phyloP scores from a whole-genome alignment of 2,329 filamentous ascomycete genomes.

The Diplodia intermedia region DNA sequence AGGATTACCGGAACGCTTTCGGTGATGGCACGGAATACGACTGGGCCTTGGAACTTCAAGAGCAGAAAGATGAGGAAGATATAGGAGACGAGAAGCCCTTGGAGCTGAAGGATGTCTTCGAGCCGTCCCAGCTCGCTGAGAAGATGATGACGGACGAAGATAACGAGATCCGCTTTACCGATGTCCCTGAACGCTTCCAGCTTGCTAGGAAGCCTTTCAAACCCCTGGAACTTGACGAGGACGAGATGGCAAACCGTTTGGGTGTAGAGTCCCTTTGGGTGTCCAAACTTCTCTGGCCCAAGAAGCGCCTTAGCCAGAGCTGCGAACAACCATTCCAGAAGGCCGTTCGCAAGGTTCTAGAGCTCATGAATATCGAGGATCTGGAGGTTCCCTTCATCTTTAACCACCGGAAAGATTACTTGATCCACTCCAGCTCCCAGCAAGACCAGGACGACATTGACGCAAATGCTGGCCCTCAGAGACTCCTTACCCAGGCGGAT shows the following conservation, averaged over 20 bases:
- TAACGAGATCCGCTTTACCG: constrained; percentile 84
- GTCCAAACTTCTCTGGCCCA: constrained; percentile 84
- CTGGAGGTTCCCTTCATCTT: constrained; percentile 98
- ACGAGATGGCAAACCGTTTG: constrained; percentile 68
- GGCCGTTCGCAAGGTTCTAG: constrained; percentile 87
- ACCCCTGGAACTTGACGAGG: constrained; percentile 77
- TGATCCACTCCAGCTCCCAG: constrained; percentile 81
- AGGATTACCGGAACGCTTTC: constrained; percentile 96
- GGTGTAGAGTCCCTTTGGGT: constrained; percentile 94
- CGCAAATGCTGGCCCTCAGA: constrained; percentile 77
- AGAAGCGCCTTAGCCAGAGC: constrained; percentile 76
- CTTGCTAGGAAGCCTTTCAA: constrained; percentile 88
- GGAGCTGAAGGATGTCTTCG: constrained; percentile 96
- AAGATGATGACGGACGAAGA: constrained; percentile 96
- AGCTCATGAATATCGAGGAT: constrained; percentile 93
- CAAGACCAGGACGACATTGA: constrained; percentile 71
- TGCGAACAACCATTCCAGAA: constrained; percentile 84
- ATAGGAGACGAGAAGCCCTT: constrained; percentile 81
- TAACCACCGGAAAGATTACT: constrained; percentile 96
- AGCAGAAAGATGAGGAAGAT: constrained; percentile 79
- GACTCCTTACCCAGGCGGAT: constrained; percentile 89
- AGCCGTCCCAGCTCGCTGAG: constrained; percentile 92
- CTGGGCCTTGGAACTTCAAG: constrained; percentile 89
- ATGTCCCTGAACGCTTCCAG: constrained; percentile 94
- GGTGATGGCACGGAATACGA: constrained; percentile 95